Percentiles rank a stretch among this genome's conserved stretches.
phyloP scores from a whole-genome alignment of 78 protist genomes.

The Speleostelium caveatum region DNA sequence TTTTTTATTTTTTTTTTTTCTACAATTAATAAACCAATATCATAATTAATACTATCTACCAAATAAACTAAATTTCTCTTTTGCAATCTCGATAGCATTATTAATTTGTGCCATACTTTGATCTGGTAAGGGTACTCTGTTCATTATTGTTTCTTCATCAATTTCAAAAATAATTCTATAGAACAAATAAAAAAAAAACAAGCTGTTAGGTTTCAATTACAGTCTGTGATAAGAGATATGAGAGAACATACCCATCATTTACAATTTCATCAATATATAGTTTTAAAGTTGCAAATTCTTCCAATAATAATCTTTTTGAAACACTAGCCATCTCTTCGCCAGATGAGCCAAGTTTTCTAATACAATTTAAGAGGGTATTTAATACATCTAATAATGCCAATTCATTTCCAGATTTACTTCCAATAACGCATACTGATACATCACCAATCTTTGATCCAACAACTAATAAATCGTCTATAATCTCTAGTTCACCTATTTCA shows the following conservation, averaged over 20 bases:
- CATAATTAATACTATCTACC: too few species aligned
- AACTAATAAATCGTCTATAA: slow-evolving; percentile 25
- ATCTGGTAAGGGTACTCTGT: slow-evolving; percentile 30
- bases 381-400: slow-evolving; percentile 39
- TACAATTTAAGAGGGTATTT: slow-evolving; percentile 1
- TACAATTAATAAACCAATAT: too few species aligned
- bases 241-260: slow-evolving; percentile 44
- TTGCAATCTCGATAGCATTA: slow-evolving; percentile 43
- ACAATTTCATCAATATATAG: slow-evolving; percentile 37
- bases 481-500: slow-evolving; percentile 37
- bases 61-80: too few species aligned
- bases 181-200: too few species aligned
- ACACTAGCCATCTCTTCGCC: slow-evolving; percentile 6
- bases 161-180: slow-evolving; percentile 46
- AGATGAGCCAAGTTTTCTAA: slow-evolving; percentile 11
- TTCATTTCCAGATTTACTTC: slow-evolving; percentile 28
- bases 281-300: background rate
- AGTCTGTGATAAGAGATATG: background rate
- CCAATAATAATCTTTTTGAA: slow-evolving; percentile 32
- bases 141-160: slow-evolving; percentile 47
- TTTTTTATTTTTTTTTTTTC: too few species aligned
- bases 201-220: background rate
- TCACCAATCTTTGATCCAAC: slow-evolving; percentile 59
- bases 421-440: slow-evolving; percentile 27
- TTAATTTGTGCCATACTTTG: background rate